Conservation (phyloP, 2,329 filamentous ascomycete species). For the Zymoseptoria crescenta region DNA sequence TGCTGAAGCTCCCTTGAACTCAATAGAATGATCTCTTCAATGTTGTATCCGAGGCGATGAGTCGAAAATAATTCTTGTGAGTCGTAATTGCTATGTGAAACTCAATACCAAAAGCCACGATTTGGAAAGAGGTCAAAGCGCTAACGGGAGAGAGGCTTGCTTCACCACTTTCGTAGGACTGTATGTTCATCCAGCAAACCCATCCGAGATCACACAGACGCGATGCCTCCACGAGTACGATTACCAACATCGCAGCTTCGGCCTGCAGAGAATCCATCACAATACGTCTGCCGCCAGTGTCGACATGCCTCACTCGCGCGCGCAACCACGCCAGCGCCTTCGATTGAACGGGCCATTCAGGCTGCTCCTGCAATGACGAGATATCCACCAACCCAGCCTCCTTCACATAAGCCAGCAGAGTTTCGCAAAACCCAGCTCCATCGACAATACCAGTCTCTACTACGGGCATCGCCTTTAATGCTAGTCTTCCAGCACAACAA, state of each 20-base stretch:
- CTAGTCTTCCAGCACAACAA: conserved; percentile 82
- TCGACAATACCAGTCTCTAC: conserved; percentile 77
- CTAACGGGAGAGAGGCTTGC: background rate
- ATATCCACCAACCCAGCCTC: conserved; percentile 64
- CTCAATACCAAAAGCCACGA: background rate
- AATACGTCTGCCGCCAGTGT: conserved; percentile 32
- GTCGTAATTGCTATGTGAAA: background rate
- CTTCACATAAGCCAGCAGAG: conserved; percentile 77
- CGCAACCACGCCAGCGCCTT: conserved; percentile 45
- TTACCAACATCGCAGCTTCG: conserved; percentile 33
- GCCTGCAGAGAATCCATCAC: conserved; percentile 18
- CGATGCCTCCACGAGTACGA: conserved; percentile 49
- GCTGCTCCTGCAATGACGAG: conserved; percentile 38
- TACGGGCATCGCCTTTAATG: conserved; percentile 76
- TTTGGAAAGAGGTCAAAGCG: background rate
- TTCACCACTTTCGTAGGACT: background rate
- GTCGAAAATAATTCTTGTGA: background rate
- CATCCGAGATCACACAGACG: conserved; percentile 4
- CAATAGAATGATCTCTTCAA: background rate
- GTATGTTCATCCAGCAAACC: background rate
- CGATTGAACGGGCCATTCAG: conserved; percentile 43
- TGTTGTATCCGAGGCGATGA: background rate
- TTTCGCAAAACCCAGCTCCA: conserved; percentile 84
- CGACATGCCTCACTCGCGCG: conserved; percentile 42
- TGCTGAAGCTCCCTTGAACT: background rate